A percentile compares a stretch with the other conserved stretches of the same genome.
phyloP scores from a whole-genome alignment of 2,329 filamentous ascomycete species.

The Teratosphaeria pseudoeucalypti region DNA sequence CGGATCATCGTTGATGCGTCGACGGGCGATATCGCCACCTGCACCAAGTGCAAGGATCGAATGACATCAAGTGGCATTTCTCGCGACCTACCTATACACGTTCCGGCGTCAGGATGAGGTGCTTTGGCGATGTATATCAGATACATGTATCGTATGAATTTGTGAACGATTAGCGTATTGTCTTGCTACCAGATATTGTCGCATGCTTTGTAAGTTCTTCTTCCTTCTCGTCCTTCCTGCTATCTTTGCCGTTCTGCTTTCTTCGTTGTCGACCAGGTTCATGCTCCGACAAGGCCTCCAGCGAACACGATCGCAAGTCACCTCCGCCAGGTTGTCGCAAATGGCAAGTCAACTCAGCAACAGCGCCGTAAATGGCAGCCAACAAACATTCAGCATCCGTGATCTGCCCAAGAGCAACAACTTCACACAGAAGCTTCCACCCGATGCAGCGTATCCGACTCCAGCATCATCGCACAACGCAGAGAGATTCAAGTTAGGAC shows the following conservation, averaged over 20 bases:
- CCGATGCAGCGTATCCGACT: conserved; percentile 69
- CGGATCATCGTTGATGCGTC: not conserved
- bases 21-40: not conserved
- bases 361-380: conserved; percentile 12
- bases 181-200: not conserved
- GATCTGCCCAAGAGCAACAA: conserved; percentile 54
- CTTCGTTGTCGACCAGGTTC: not conserved
- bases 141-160: not conserved
- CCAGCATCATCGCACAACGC: conserved; percentile 72
- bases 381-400: conserved; percentile 27
- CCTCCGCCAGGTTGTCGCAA: conserved; percentile 27
- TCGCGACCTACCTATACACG: not conserved
- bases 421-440: conserved; percentile 58
- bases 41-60: not conserved
- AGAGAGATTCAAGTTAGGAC: conserved; percentile 63
- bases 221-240: not conserved
- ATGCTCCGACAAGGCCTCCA: conserved; percentile 1
- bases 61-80: not conserved
- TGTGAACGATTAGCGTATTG: not conserved
- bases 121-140: not conserved
- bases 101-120: not conserved
- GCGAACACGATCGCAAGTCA: conserved; percentile 7
- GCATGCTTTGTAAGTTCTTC: not conserved
- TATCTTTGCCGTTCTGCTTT: not conserved
- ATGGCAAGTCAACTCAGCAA: conserved; percentile 35